Conservation (phyloP, 2,329 filamentous ascomycete genomes). For the Fusarium sp. region DNA sequence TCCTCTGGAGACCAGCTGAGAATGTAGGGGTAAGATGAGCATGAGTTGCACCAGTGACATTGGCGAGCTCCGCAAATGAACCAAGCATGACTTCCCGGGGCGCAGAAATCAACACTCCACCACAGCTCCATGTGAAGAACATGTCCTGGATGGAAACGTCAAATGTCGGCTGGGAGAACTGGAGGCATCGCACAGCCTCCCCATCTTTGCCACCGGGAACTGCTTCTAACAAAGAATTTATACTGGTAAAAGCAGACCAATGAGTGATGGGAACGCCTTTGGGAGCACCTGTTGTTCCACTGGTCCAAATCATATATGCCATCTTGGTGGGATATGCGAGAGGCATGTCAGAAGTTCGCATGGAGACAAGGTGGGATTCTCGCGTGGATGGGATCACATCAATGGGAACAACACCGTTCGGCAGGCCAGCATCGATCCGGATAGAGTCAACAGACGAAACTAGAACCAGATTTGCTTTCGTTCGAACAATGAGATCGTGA, state of each 20-base stretch:
- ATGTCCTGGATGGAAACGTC: constrained; percentile 68
- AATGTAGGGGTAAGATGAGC: constrained; percentile 71
- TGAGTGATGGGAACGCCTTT: constrained; percentile 52
- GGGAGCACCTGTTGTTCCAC: constrained; percentile 42
- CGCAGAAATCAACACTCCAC: constrained; percentile 69
- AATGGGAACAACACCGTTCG: neutral
- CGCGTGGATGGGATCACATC: neutral
- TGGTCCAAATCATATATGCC: constrained; percentile 53
- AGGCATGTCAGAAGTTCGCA: neutral
- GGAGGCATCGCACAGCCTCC: constrained; percentile 42
- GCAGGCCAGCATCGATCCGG: neutral
- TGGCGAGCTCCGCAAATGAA: constrained; percentile 64
- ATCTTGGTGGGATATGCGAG: constrained; percentile 7
- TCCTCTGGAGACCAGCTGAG: constrained; percentile 63
- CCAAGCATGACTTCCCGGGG: constrained; percentile 65
- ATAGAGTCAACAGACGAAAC: neutral
- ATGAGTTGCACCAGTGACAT: constrained; percentile 63
- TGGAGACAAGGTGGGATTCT: neutral
- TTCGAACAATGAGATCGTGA: constrained; percentile 51
- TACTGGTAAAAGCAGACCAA: constrained; percentile 40
- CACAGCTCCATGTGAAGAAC: constrained; percentile 70
- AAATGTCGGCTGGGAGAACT: constrained; percentile 52
- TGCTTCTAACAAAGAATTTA: constrained; percentile 1
- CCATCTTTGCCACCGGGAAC: constrained; percentile 1
- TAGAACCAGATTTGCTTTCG: constrained; percentile 35